phyloP scores from a whole-genome alignment of 208 protist genomes.

The Porcisia deanei region DNA sequence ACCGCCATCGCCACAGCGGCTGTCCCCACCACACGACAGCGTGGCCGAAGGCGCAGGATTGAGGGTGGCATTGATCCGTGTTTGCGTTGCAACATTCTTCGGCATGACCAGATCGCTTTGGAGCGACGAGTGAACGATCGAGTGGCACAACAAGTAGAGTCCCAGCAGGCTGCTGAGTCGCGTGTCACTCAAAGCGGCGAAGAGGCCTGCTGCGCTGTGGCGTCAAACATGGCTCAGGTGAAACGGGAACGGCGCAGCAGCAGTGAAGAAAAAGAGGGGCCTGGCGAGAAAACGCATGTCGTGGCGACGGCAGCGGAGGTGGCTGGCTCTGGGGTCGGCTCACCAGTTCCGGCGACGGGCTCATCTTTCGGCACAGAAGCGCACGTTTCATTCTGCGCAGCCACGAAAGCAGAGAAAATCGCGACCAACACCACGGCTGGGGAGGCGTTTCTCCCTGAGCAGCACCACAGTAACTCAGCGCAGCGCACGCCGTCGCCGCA shows the following conservation, averaged over 20 bases:
- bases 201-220: background rate
- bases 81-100: slow-evolving; percentile 4
- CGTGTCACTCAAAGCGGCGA: background rate
- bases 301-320: background rate
- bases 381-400: background rate
- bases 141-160: slow-evolving; percentile 3
- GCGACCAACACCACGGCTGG: background rate
- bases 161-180: background rate
- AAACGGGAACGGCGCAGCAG: slow-evolving; percentile 7
- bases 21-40: slow-evolving; percentile 2
- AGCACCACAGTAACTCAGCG: background rate
- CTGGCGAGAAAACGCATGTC: background rate
- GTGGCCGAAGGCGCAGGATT: slow-evolving; percentile 17
- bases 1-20: slow-evolving; percentile 9
- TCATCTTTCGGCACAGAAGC: background rate
- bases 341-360: background rate
- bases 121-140: slow-evolving; percentile 9
- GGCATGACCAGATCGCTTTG: slow-evolving; percentile 30
- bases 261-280: background rate
- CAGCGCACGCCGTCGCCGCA: background rate
- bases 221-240: background rate
- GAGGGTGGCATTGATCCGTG: slow-evolving; percentile 30
- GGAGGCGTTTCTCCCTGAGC: background rate
- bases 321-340: background rate
- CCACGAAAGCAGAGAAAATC: background rate